Base-by-base conservation (phyloP, 306 rosid genomes). In the Fagus sylvatica region DNA sequence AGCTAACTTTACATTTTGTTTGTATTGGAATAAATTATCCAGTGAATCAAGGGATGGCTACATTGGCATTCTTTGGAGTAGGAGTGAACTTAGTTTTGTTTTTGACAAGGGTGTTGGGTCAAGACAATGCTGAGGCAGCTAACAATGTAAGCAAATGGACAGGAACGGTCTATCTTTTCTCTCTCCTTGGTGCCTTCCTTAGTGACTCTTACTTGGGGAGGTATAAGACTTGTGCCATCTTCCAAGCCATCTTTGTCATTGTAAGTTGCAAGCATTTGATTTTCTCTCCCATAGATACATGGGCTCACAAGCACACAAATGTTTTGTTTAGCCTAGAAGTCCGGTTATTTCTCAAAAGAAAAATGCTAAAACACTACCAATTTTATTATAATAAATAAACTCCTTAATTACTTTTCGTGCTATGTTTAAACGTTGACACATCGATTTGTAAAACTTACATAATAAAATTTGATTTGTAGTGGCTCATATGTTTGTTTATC, bases 11-110 rank as follows among this genome's bases (percentile, higher is more conserved):
- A 7, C 60, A n/a, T n/a, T 37, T 3, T 6, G 36, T 57, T n/a
- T 30, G 3, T 32, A 12, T 51, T 12, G 15, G 34, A 16, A 51
- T 9, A 13, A 42, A 67, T 13, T 5, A 7, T 46, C 15, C 76
- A 92, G 98, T 90, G 82, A 93, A 93, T 12, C 98, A 93, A 86
- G 96, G 96, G n/a, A 37, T 93, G 13, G 98, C 96, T 1, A 93
- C 96, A 0, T 59, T 93, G 80, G 96, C 98, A 22, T 93, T 93
- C 81, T 93, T 93, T 28, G 98, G 98, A 0, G 94, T 93, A 0
- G 94, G 91, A 48, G 98, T 90, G 83, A 93, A 93, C 61, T 71
- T 93, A 80, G 98, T 93, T 12, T 13, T 93, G 69, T 88, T 90
- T 75, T 68, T 93, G 78, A 93, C 96, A 0, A 77, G 94, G 73